phyloP scores from a whole-genome alignment of 768 basidiomycete species.

The Aureoboletus auriporus region DNA sequence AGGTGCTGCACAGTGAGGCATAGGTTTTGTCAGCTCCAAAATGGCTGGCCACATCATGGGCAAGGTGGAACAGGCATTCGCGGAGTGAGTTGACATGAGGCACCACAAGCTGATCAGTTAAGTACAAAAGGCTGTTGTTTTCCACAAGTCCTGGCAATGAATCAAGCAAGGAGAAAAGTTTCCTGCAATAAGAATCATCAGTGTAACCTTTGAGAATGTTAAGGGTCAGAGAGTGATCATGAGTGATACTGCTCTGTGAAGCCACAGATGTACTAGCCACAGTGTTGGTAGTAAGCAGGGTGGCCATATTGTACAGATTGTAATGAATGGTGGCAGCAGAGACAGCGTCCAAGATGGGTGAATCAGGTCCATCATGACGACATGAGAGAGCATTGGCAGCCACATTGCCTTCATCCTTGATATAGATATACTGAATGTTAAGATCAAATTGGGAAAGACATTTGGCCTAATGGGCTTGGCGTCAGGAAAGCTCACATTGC shows the following conservation, averaged over 20 bases:
- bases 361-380: background rate
- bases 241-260: no score
- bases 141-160: background rate
- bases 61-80: constrained; percentile 23
- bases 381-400: constrained; percentile 39
- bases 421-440: constrained; percentile 31
- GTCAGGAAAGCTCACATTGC: constrained; percentile 30
- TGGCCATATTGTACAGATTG: background rate
- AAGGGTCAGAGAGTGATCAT: background rate
- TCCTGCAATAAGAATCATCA: constrained; percentile 6
- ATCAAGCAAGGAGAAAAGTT: background rate
- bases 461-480: constrained; percentile 39
- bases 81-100: background rate
- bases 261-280: no score
- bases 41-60: constrained; percentile 30
- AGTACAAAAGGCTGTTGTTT: constrained; percentile 3
- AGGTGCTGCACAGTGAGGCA: constrained; percentile 4
- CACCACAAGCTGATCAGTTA: constrained; percentile 10
- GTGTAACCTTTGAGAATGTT: constrained; percentile 5
- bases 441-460: constrained; percentile 36
- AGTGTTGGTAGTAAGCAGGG: no score
- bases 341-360: no score
- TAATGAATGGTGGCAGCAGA: no score
- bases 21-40: constrained; percentile 30
- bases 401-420: constrained; percentile 36